These are phyloP conservation scores for Rubroshorea leprosula DNA, from an alignment of 345 rosid species.

Conservation along the genomic window DNA sequence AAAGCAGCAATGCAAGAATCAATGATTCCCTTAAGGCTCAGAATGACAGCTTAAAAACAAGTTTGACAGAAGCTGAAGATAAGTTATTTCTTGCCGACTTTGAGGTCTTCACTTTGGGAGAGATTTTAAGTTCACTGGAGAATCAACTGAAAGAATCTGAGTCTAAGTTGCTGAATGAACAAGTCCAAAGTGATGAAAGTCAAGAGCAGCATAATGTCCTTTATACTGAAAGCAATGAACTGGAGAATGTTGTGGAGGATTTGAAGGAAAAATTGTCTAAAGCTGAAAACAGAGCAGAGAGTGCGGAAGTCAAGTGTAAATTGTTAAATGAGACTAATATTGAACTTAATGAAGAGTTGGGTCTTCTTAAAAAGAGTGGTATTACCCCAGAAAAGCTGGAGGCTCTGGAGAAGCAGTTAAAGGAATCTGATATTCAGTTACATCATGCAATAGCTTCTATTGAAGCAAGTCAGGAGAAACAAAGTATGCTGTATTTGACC, in stretches of 20 bases:
- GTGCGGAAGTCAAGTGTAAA: constrained; percentile 48
- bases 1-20: constrained; percentile 39
- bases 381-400: constrained; percentile 47
- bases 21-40: constrained; percentile 41
- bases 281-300: constrained; percentile 46
- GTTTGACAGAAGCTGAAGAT: constrained; percentile 53
- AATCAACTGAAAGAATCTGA: constrained; percentile 41
- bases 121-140: constrained; percentile 47
- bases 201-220: constrained; percentile 20
- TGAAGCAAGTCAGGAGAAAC: constrained; percentile 87
- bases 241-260: constrained; percentile 36
- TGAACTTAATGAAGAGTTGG: constrained; percentile 49
- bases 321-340: constrained; percentile 37
- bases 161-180: constrained; percentile 23
- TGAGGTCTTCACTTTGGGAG: constrained; percentile 48
- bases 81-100: constrained; percentile 41
- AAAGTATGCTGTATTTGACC: constrained; percentile 54
- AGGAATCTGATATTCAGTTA: constrained; percentile 58
- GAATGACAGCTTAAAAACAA: constrained; percentile 45
- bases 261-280: constrained; percentile 37
- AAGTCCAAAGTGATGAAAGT: constrained; percentile 19
- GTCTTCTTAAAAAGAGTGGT: constrained; percentile 38
- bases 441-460: constrained; percentile 73
- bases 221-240: constrained; percentile 19
- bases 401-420: constrained; percentile 55